Evolutionary conservation across 192 early-diverging fungal species (phyloP).

Genomic region (Rhizophagus clarus): DNA sequence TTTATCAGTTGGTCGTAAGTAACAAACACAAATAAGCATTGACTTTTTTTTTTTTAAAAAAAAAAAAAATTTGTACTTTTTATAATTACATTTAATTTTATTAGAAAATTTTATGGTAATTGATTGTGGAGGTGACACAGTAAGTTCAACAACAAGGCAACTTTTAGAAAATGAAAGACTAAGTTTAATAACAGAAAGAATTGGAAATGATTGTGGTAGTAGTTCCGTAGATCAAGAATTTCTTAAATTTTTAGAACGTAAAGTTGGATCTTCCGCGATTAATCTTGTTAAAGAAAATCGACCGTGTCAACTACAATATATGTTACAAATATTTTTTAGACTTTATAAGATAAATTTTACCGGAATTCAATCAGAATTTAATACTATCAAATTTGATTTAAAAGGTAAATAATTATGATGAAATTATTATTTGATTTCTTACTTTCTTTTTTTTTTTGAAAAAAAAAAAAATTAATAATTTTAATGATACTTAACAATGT

Average conservation of each 20-base stretch:
- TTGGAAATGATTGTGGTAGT: background rate
- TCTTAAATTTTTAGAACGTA: background rate
- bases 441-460: background rate
- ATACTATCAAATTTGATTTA: background rate
- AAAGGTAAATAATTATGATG: background rate
- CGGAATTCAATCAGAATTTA: background rate
- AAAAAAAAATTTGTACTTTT: background rate
- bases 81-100: background rate
- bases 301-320: background rate
- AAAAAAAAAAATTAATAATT: no score
- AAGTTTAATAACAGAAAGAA: background rate
- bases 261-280: background rate
- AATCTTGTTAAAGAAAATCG: background rate
- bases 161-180: background rate
- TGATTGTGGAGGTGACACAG: slow-evolving; percentile 58
- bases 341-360: background rate
- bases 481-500: no score
- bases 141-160: slow-evolving; percentile 47
- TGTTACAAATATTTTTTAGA: background rate
- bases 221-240: slow-evolving; percentile 8
- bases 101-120: slow-evolving; percentile 55
- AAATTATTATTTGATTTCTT: no score
- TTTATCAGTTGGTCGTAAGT: background rate
- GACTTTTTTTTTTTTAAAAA: no score
- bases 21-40: background rate